A percentile compares a stretch with the other conserved stretches of the same genome.
Conservation (phyloP, 176 grass and related monocot species). For the Cymbopogon citratus region DNA sequence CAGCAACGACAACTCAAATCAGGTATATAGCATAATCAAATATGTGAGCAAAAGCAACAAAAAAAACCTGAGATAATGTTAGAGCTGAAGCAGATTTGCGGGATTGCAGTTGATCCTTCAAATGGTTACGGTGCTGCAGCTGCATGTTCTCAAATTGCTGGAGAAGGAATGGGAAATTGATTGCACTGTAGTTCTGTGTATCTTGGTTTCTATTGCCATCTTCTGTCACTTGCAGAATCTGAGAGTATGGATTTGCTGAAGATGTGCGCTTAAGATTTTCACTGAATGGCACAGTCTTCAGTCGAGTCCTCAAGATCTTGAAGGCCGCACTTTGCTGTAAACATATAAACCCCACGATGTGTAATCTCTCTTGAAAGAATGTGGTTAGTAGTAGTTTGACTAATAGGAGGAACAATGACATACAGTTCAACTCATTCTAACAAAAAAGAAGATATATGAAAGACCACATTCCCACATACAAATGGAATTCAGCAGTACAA, state of each 20-base stretch:
- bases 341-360: conserved; percentile 4
- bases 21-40: conserved; percentile 13
- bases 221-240: conserved; percentile 66
- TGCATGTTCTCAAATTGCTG: conserved; percentile 73
- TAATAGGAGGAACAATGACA: neutral
- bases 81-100: conserved; percentile 34
- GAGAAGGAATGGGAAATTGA: conserved; percentile 73
- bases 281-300: conserved; percentile 88
- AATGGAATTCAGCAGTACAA: neutral
- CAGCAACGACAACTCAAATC: neutral
- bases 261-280: conserved; percentile 63
- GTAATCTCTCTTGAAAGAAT: neutral
- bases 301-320: conserved; percentile 85
- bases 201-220: conserved; percentile 68
- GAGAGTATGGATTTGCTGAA: conserved; percentile 62
- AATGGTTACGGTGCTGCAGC: conserved; percentile 55
- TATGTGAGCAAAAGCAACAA: conserved; percentile 5
- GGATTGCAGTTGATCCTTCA: conserved; percentile 48
- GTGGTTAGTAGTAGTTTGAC: neutral
- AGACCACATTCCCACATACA: neutral
- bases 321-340: conserved; percentile 96
- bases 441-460: neutral
- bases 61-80: conserved; percentile 44
- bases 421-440: neutral
- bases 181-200: conserved; percentile 50